phyloP scores from a whole-genome alignment of 2,329 filamentous ascomycete species.

The Hansfordia pulvinata region DNA sequence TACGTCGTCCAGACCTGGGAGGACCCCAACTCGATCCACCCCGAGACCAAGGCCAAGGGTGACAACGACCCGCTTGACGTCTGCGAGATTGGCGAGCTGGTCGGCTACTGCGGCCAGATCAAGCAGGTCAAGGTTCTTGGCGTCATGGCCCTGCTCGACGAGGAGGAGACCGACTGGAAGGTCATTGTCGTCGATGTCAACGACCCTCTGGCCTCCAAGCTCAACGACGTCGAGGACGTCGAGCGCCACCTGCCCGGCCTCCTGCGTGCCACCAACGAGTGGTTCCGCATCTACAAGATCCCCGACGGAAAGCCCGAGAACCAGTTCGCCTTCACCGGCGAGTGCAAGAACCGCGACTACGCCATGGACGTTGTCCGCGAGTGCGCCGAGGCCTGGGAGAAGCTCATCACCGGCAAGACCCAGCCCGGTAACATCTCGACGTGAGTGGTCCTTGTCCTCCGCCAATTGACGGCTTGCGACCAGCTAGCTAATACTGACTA shows the following conservation, averaged over 20 bases:
- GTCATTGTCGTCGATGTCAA: constrained; percentile 99
- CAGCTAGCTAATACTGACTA: too few species aligned
- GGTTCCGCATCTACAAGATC: constrained; percentile 99
- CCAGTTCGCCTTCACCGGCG: constrained; percentile 99
- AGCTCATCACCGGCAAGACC: constrained; percentile 83
- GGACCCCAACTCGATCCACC: constrained; percentile 90
- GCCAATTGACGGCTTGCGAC: too few species aligned
- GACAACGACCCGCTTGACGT: constrained; percentile 99
- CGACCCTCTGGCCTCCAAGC: constrained; percentile 88
- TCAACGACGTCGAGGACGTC: constrained; percentile 98
- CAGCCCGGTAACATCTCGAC: constrained; percentile 63
- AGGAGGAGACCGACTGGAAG: constrained; percentile 99
- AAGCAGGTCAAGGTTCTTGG: constrained; percentile 99
- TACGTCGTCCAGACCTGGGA: constrained; percentile 89
- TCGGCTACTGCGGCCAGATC: constrained; percentile 89
- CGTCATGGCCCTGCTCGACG: constrained; percentile 97
- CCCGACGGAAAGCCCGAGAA: constrained; percentile 99
- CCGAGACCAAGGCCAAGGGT: constrained; percentile 97
- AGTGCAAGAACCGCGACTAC: constrained; percentile 99
- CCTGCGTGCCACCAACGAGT: constrained; percentile 95
- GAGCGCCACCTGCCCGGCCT: constrained; percentile 96
- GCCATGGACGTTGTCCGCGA: constrained; percentile 91
- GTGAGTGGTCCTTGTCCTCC: too few species aligned
- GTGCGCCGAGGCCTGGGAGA: constrained; percentile 95
- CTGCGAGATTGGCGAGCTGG: constrained; percentile 97